Evolutionary conservation across 177 flowering plant genomes (phyloP).

Genomic region (Telopea speciosissima): DNA sequence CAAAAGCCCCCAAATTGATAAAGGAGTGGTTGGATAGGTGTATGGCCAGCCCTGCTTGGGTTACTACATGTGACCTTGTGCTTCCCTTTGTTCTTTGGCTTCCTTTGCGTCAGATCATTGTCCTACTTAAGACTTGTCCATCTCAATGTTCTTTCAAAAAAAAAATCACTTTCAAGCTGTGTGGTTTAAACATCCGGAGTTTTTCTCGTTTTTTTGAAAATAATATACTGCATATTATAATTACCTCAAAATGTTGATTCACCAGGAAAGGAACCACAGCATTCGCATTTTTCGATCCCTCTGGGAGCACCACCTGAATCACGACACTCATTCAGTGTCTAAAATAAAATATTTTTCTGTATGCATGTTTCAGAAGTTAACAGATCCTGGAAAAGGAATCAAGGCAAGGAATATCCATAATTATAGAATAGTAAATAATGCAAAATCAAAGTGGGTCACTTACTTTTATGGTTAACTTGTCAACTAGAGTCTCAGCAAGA

Average conservation of each 20-base stretch:
- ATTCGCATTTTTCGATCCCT: constrained; percentile 83
- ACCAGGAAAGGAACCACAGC: constrained; percentile 66
- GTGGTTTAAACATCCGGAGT: no score
- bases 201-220: no score
- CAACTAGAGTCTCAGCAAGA: constrained; percentile 53
- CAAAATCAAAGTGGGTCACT: constrained; percentile 1
- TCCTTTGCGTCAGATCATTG: no score
- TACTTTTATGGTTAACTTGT: constrained; percentile 59
- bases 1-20: no score
- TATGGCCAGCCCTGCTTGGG: no score
- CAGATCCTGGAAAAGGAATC: not conserved
- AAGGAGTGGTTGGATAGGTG: no score
- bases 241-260: constrained; percentile 72
- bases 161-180: no score
- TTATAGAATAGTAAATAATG: no score
- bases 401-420: not conserved
- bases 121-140: no score
- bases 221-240: not conserved
- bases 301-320: constrained; percentile 90
- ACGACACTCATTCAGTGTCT: not conserved
- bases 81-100: no score
- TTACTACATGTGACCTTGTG: no score
- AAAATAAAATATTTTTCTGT: not conserved
- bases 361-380: not conserved
- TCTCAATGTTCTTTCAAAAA: no score